Conservation (phyloP, 2,329 filamentous ascomycete species). For the Periglandula ipomoeae region DNA sequence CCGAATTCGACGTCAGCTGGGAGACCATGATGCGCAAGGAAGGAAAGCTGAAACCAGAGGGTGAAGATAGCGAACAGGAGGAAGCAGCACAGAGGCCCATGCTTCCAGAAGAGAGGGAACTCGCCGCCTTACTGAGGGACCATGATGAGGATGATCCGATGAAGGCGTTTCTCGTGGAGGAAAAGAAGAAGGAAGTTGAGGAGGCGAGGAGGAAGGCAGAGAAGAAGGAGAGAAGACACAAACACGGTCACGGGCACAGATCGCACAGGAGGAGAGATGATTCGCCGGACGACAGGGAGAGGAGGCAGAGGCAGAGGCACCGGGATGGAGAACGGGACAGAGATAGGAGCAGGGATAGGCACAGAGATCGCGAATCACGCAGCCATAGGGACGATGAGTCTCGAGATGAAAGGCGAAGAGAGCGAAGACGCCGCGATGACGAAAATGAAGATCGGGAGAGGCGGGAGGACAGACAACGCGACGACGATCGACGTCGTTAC, state of each 20-base stretch:
- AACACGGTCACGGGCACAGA: conserved; percentile 28
- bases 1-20: conserved; percentile 50
- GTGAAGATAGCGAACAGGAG: conserved; percentile 37
- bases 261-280: conserved; percentile 22
- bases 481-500: conserved; percentile 16
- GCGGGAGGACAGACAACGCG: neutral
- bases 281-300: conserved; percentile 19
- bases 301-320: conserved; percentile 16
- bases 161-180: conserved; percentile 81
- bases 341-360: conserved; percentile 9
- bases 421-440: conserved; percentile 16
- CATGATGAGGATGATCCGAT: conserved; percentile 97
- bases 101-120: conserved; percentile 73
- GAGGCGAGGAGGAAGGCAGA: conserved; percentile 49
- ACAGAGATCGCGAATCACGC: conserved; percentile 10
- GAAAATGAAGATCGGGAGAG: conserved; percentile 13
- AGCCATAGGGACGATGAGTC: neutral
- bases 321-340: conserved; percentile 14
- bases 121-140: conserved; percentile 64
- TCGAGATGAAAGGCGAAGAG: conserved; percentile 16
- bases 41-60: conserved; percentile 33
- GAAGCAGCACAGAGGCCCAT: conserved; percentile 47
- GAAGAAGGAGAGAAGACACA: conserved; percentile 38
- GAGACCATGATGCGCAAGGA: conserved; percentile 48
- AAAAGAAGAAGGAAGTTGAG: conserved; percentile 84